phyloP scores from a whole-genome alignment of 768 basidiomycete genomes.

The Suillus luteus region DNA sequence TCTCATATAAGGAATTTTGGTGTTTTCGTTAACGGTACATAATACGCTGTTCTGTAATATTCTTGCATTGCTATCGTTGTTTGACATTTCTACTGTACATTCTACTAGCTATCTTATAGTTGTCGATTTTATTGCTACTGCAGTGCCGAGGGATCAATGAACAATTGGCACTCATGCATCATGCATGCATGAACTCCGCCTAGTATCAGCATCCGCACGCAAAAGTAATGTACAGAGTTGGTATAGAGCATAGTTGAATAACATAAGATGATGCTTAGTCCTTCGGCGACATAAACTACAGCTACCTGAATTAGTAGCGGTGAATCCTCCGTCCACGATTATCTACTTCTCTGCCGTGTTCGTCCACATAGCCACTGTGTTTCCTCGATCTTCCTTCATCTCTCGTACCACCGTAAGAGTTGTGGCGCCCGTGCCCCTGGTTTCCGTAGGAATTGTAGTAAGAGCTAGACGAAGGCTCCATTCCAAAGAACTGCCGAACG shows the following conservation, averaged over 20 bases:
- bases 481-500: slow-evolving; percentile 40
- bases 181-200: background rate
- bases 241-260: too few relatives aligned
- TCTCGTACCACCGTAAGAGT: slow-evolving; percentile 27
- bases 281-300: background rate
- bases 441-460: slow-evolving; percentile 18
- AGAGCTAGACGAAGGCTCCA: slow-evolving; percentile 20
- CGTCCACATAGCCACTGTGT: slow-evolving; percentile 20
- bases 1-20: background rate
- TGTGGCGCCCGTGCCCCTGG: slow-evolving; percentile 26
- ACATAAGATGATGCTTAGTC: background rate
- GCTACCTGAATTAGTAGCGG: background rate
- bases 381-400: slow-evolving; percentile 16
- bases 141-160: background rate
- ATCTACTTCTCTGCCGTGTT: slow-evolving; percentile 32
- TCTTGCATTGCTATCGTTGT: background rate
- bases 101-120: background rate
- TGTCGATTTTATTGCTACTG: background rate
- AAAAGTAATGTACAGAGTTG: background rate
- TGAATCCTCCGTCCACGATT: slow-evolving; percentile 18
- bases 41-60: background rate
- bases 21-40: background rate
- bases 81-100: background rate
- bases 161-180: background rate
- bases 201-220: too few relatives aligned